Evolutionary conservation across 2,329 filamentous ascomycete species (phyloP).

Genomic region (Penicillium hesseltinei): DNA sequence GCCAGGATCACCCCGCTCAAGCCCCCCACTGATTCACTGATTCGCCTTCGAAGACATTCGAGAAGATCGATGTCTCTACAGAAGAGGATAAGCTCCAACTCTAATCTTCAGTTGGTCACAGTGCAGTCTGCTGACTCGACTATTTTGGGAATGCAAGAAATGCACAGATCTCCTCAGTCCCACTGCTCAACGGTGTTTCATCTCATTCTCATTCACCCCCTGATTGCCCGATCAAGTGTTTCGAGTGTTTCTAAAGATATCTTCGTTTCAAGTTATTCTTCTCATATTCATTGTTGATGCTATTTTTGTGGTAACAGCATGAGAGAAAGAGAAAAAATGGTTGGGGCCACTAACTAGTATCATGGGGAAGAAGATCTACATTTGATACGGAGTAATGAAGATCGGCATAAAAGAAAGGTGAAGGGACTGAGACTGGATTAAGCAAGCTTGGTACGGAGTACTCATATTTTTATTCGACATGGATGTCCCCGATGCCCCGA

Average conservation of each 20-base stretch:
- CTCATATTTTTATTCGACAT: not conserved
- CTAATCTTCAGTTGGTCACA: not conserved
- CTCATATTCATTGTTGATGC: conserved; percentile 6
- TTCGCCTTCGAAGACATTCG: not conserved
- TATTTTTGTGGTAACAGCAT: conserved; percentile 1
- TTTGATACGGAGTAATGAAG: not conserved
- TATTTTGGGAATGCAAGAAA: not conserved
- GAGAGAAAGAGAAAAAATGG: not conserved
- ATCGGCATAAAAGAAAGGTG: not conserved
- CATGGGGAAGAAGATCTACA: not conserved
- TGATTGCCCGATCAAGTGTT: conserved; percentile 1
- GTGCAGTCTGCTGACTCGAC: conserved; percentile 7
- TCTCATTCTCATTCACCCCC: not conserved
- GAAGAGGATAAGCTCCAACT: conserved; percentile 1
- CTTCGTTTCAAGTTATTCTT: conserved; percentile 8
- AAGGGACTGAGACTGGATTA: not conserved
- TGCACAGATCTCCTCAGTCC: conserved; percentile 1
- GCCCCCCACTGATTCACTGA: not conserved
- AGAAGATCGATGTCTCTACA: not conserved
- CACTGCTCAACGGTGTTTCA: conserved; percentile 9
- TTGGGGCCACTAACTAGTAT: not conserved
- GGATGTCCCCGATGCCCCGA: not conserved
- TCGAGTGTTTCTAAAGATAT: conserved; percentile 16
- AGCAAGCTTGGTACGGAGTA: not conserved
- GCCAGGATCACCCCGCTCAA: conserved; percentile 9